Base-by-base conservation (phyloP, 768 basidiomycete species). In the Russula ochroleuca region DNA sequence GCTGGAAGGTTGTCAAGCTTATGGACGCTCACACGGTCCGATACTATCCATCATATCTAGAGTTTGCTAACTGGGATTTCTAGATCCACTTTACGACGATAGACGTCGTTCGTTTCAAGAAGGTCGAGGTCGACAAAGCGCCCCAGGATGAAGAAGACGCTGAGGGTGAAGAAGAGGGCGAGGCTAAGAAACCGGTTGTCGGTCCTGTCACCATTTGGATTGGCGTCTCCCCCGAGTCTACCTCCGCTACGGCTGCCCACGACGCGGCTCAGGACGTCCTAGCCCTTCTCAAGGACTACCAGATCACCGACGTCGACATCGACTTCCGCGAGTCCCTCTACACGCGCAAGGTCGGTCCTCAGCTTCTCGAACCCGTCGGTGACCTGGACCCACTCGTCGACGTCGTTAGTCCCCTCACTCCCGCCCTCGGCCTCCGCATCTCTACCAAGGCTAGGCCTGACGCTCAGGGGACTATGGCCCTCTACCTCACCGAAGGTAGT, bases 131-230 rank as follows among this genome's bases (percentile, higher is more conserved):
- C 59, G 63, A 69, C 47, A 64, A 67, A 62, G 67, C 19, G 25
- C 21, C 43, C 28, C 2, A 28, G 28, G 28, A 28, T 28, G 28
- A 28, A 28, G 28, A 28, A 28, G 28, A 28, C 2, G 5, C 2
- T 33, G 57, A 63, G 55, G 67, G 28, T 61, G 67, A 68, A 62
- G 67, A 67, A 50, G 66, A 56, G 11, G 59, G 58, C 40, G 48
- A 48, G 47, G 59, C 40, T 23, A 50, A 48, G 38, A 37, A 38
- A 40, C 23, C 21, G 10, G 38, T 40, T 13, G 7, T 40, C 23
- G 8, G 53, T 40, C 38, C 38, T 38, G 68, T 75, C 40, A 75
- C 75, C 9, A 74, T 78, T 57, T 79, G 78, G 78, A 67, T 79
- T 17, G 78, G 77, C 4, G 76, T 78, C 48, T 51, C 67, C 51